Conservation (phyloP, 2,329 filamentous ascomycete species). For the Didymella glomerata region DNA sequence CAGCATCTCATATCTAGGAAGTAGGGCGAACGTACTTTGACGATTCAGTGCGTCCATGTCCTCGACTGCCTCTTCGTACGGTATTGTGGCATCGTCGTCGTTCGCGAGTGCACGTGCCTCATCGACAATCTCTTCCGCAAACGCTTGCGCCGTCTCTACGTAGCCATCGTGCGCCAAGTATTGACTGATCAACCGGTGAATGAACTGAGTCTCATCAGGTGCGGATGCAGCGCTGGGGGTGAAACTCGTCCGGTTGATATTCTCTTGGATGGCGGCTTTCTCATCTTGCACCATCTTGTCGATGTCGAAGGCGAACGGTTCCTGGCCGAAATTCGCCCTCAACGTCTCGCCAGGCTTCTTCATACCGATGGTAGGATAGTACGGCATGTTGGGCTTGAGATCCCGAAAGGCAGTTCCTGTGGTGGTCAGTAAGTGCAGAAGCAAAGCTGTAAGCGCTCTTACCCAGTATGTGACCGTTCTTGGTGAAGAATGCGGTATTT, state of each 20-base stretch:
- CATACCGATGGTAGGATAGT: constrained; percentile 69
- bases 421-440: constrained; percentile 23
- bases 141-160: constrained; percentile 88
- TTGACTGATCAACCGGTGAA: constrained; percentile 84
- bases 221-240: constrained; percentile 28
- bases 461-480: constrained; percentile 68
- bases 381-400: constrained; percentile 69
- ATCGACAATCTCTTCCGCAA: constrained; percentile 79
- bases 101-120: constrained; percentile 76
- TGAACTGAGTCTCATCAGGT: constrained; percentile 76
- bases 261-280: constrained; percentile 46
- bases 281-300: constrained; percentile 73
- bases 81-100: constrained; percentile 58
- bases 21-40: constrained; percentile 68
- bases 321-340: constrained; percentile 69
- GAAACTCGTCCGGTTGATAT: constrained; percentile 39
- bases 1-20: neutral
- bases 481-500: constrained; percentile 70
- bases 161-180: constrained; percentile 96
- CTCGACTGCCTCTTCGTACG: constrained; percentile 73
- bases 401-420: constrained; percentile 75
- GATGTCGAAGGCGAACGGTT: constrained; percentile 89
- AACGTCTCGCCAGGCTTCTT: constrained; percentile 69
- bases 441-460: constrained; percentile 27
- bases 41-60: constrained; percentile 87